These are phyloP conservation scores for Smallanthus sonchifolius DNA, from an alignment of 129 eudicot genomes.

Conservation along the genomic window DNA sequence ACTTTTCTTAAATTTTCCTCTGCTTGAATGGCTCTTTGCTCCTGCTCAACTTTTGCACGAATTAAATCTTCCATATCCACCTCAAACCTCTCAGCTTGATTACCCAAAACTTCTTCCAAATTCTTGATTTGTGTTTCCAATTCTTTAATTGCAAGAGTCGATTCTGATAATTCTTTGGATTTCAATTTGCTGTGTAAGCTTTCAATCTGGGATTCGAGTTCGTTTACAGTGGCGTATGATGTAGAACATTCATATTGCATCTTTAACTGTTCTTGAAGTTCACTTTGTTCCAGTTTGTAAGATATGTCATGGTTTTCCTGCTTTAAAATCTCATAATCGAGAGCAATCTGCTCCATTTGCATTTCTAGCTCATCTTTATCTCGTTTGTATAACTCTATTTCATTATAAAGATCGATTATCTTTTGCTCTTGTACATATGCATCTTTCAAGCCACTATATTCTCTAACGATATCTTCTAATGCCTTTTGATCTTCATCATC, in stretches of 20 bases:
- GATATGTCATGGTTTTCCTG: slow-evolving; percentile 85
- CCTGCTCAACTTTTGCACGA: slow-evolving; percentile 71
- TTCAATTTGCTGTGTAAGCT: slow-evolving; percentile 36
- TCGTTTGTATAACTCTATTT: slow-evolving; percentile 68
- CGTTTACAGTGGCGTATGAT: slow-evolving; percentile 39
- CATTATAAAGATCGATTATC: slow-evolving; percentile 65
- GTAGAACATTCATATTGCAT: slow-evolving; percentile 85
- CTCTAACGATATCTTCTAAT: slow-evolving; percentile 72
- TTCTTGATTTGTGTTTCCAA: slow-evolving; percentile 60
- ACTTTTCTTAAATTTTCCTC: slow-evolving; percentile 69
- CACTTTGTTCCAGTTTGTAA: slow-evolving; percentile 64
- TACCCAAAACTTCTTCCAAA: slow-evolving; percentile 69
- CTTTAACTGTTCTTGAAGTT: slow-evolving; percentile 77
- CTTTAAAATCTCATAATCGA: slow-evolving; percentile 88
- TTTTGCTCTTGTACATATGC: slow-evolving; percentile 64
- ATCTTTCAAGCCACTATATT: slow-evolving; percentile 61
- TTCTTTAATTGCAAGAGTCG: slow-evolving; percentile 34
- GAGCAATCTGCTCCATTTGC: slow-evolving; percentile 95
- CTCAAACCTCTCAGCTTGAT: slow-evolving; percentile 69
- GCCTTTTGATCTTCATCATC: slow-evolving; percentile 89
- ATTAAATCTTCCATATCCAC: slow-evolving; percentile 67
- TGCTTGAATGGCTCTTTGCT: slow-evolving; percentile 72
- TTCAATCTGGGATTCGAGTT: slow-evolving; percentile 56
- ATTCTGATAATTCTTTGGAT: slow-evolving; percentile 41
- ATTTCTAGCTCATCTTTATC: slow-evolving; percentile 88